These are phyloP conservation scores for Hondaea fermentalgiana DNA, from an alignment of 108 stramenopile genomes.

Conservation along the genomic window DNA sequence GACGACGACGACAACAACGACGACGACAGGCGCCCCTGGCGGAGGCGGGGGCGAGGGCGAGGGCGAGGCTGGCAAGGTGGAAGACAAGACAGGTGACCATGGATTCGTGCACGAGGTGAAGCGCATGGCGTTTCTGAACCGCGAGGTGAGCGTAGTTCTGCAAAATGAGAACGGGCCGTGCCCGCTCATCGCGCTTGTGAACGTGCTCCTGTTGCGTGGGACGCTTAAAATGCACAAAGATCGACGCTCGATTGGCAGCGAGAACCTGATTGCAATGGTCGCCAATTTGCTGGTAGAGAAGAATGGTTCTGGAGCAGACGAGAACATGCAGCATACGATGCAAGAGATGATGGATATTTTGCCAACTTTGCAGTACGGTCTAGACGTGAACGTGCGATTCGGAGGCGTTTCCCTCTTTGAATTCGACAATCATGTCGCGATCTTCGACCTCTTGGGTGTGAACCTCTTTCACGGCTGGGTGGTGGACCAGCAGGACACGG, in stretches of 20 bases:
- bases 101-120: slow-evolving; percentile 2
- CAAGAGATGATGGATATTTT: slow-evolving; percentile 66
- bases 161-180: slow-evolving; percentile 78
- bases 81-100: background rate
- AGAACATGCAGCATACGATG: slow-evolving; percentile 31
- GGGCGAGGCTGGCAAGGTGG: no score
- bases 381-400: slow-evolving; percentile 95
- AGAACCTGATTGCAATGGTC: slow-evolving; percentile 38
- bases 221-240: slow-evolving; percentile 56
- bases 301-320: slow-evolving; percentile 2
- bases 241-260: slow-evolving; percentile 41
- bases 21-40: no score
- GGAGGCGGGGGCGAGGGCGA: no score
- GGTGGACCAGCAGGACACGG: slow-evolving; percentile 63
- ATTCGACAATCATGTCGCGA: slow-evolving; percentile 69
- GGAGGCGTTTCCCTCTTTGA: slow-evolving; percentile 67
- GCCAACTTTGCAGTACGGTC: slow-evolving; percentile 75
- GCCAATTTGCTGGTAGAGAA: slow-evolving; percentile 37
- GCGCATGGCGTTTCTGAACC: slow-evolving; percentile 8
- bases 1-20: no score
- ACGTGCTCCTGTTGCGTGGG: slow-evolving; percentile 72
- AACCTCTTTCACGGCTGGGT: slow-evolving; percentile 95
- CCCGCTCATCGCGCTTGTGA: slow-evolving; percentile 84
- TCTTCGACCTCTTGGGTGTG: slow-evolving; percentile 77
- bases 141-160: background rate